Evolutionary conservation across 1,284 basidiomycete genomes (phyloP), one percentile per base, ranked within the genome.

Genomic region (Cryptococcus sp.): DNA sequence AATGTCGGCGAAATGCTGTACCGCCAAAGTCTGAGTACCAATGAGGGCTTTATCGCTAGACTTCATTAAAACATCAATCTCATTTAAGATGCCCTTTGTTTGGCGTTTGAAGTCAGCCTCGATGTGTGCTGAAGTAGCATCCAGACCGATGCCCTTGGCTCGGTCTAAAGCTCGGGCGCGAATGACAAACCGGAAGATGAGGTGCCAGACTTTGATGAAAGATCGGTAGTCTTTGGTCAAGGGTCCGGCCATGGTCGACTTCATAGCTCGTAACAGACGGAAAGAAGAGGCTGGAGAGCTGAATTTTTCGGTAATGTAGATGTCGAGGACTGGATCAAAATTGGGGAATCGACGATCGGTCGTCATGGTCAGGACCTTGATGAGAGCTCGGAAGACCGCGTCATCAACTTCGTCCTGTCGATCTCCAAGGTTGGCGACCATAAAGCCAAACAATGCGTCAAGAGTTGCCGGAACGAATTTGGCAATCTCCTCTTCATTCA

Each of bases 271-370:
- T 37, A 93, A 82, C 62, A 96, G 85, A 64, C 86, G 88, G 16
- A 85, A 85, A 0, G 87, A 84, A 0, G 88, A 89, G 3, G 83
- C 76, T 2, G 86, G 81, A 61, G 83, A 89, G 54, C 78, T 83
- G 78, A 96, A 98, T 69, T 96, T 90, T 53, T 85, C 80, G 63
- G 90, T 85, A 63, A 97, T 91, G 73, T 98, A 98, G 18, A 92
- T 84, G 62, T 96, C 90, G 48, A 98, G 78, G 3, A 94, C 91
- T 1, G 90, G 86, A 59, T 88, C 85, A 78, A 98, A 98, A 70
- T 96, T 91, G 72, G 85, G 88, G 80, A 97, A 96, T n/a, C 92
- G 83, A 23, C 93, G 84, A 74, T 98, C 93, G 63, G 91, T 87
- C 14, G 91, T 85, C 58, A 97, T 93, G 1, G 87, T 84, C 3